Base-by-base conservation (phyloP, 2,329 filamentous ascomycete genomes). In the Ceratocystis papillata region DNA sequence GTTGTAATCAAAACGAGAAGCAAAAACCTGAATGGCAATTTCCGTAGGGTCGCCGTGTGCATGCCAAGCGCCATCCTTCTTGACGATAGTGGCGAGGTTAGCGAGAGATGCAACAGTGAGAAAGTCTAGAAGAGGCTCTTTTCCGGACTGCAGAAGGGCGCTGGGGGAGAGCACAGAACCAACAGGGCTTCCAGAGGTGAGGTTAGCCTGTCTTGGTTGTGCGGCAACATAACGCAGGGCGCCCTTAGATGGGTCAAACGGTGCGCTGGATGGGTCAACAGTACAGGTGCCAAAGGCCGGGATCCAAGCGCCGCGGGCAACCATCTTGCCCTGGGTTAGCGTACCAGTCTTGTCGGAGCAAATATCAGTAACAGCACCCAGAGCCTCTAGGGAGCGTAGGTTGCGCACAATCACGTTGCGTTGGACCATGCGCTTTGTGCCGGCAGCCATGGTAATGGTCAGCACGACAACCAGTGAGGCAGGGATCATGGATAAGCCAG, bases 11-110 rank as follows among this genome's bases (percentile, higher is more conserved):
- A 89, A 88, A 17, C 87, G 84, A 45, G 80, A 83, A 12, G 85
- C 84, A 69, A 89, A 86, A 0, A 89, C 86, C 70, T 89, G 85
- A 37, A 89, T 86, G 4, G 87, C 87, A 65, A 89, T 87, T 70
- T 89, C 87, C 0, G 87, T 89, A 0, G 84, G 84, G 70, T 87
- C 83, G 50, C 84, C 85, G 63, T 82, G 80, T 50, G 83, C 82
- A 62, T 80, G 77, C 85, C 84, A 87, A 46, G 77, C 74, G 0
- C 76, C 75, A 1, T 76, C 75, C 59, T 77, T 75, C 61, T 75
- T 71, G 59, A 76, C 76, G 3, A 85, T 76, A 2, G 77, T 78
- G 2, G 81, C 81, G 15, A 83, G 74, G 70, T 83, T 83, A 60
- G 79, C 79, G 62, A 87, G 78, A 0, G 83, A 81, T 2, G 83